phyloP scores from a whole-genome alignment of 371 early-diverging fungal genomes.

The Mucor racemosus region DNA sequence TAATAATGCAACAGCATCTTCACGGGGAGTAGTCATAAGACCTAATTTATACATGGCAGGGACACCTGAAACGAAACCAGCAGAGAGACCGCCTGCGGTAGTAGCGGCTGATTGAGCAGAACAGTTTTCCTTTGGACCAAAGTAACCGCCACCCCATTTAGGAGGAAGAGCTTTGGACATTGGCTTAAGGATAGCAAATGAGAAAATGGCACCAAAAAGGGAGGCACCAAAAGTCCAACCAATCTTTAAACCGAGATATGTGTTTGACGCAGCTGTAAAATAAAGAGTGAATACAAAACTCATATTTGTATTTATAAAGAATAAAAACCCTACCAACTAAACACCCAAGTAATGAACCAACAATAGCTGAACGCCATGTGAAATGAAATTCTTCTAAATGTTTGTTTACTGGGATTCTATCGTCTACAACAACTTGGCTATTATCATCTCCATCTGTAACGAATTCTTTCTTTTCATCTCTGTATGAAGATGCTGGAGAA shows the following conservation, averaged over 20 bases:
- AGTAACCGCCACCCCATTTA: slow-evolving; percentile 62
- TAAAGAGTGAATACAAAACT: neutral
- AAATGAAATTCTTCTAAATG: slow-evolving; percentile 47
- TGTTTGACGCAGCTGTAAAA: slow-evolving; percentile 69
- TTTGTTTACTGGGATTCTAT: slow-evolving; percentile 12
- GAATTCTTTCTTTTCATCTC: slow-evolving; percentile 17
- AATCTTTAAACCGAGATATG: slow-evolving; percentile 74
- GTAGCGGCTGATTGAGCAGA: slow-evolving; percentile 75
- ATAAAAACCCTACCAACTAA: slow-evolving; percentile 48
- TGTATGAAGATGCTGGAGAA: slow-evolving; percentile 9
- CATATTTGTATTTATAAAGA: neutral
- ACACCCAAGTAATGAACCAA: slow-evolving; percentile 71
- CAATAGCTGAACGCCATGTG: slow-evolving; percentile 65
- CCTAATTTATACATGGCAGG: slow-evolving; percentile 77
- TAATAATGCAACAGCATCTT: slow-evolving; percentile 56
- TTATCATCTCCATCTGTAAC: slow-evolving; percentile 7
- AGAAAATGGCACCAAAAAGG: slow-evolving; percentile 72
- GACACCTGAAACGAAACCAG: slow-evolving; percentile 71
- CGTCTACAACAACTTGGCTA: slow-evolving; percentile 26
- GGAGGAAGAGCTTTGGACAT: slow-evolving; percentile 54
- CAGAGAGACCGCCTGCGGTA: slow-evolving; percentile 72
- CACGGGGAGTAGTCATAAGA: slow-evolving; percentile 52
- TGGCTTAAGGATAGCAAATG: slow-evolving; percentile 71
- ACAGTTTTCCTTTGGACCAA: slow-evolving; percentile 74
- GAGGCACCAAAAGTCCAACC: slow-evolving; percentile 79